A percentile compares a stretch with the other conserved stretches of the same genome.
Conservation (phyloP, 139 green algal species). For the Chlorella sp. region DNA sequence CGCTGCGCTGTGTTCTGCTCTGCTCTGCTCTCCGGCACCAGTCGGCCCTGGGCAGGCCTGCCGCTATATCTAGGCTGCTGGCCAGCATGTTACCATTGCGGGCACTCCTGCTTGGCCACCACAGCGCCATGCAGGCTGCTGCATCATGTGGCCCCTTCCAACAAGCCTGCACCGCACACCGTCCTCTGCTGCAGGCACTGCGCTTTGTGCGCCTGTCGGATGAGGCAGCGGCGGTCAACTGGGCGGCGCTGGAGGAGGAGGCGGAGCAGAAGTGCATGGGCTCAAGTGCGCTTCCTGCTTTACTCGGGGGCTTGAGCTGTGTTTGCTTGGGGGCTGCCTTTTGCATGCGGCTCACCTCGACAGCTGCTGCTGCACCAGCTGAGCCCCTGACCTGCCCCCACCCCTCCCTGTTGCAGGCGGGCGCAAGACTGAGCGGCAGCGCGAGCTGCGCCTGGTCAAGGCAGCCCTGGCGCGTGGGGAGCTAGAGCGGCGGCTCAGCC, state of each 20-base stretch:
- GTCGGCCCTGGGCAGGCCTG: too few relatives aligned
- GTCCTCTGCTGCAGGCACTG: not conserved
- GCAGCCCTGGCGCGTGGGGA: constrained; percentile 1
- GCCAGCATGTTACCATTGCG: too few relatives aligned
- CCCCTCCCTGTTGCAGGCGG: not conserved
- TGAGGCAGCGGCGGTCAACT: constrained; percentile 21
- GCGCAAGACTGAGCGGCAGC: constrained; percentile 13
- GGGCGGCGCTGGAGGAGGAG: constrained; percentile 36
- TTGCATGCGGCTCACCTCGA: not conserved
- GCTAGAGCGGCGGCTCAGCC: constrained; percentile 17
- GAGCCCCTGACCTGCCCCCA: not conserved
- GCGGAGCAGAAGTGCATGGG: constrained; percentile 12
- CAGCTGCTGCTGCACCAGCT: too few relatives aligned
- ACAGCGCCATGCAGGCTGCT: too few relatives aligned
- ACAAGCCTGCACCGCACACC: too few relatives aligned
- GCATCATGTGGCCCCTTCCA: too few relatives aligned
- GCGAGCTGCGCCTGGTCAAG: constrained; percentile 25
- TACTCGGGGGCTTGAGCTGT: too few relatives aligned
- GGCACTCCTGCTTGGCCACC: too few relatives aligned
- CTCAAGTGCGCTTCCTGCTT: too few relatives aligned
- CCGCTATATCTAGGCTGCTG: too few relatives aligned
- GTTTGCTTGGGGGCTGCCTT: not conserved
- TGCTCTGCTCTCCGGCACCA: too few relatives aligned
- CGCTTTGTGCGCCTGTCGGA: constrained; percentile 36
- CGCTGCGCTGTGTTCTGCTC: too few relatives aligned